Base-by-base conservation (phyloP, 2,329 filamentous ascomycete species). In the Pseudovirgaria hyperparasitica region DNA sequence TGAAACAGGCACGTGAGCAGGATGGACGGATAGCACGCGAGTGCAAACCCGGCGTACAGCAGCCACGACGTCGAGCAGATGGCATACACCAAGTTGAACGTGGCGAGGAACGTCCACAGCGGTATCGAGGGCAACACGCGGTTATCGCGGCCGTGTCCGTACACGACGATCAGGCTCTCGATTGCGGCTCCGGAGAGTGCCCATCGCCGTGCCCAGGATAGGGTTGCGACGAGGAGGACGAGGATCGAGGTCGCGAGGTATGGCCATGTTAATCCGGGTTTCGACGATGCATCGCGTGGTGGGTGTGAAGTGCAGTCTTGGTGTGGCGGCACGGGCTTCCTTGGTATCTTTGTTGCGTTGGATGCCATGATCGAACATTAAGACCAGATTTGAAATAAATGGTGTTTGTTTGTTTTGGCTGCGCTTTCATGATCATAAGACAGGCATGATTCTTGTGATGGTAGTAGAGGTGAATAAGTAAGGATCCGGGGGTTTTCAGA, bases 51-150 rank as follows among this genome's bases (percentile, higher is more conserved):
- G 37, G 52, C 55, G 29, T 61, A 60, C 0, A 69, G 48, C 1
- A 68, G 54, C 64, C 65, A 68, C 36, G 64, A 67, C 9, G 63
- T 67, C 9, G 63, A 52, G 23, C 50, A 56, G 8, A 67, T 45
- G 3, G 55, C 52, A 37, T 67, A 68, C 1, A 47, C 33, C 3
- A 66, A 41, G 34, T 67, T 64, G 15, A 67, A 35, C 0, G 55
- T 57, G 2, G 57, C 43, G 26, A 67, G 46, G 2, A 65, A 35
- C 1, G 58, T 53, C 62, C 62, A 67, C 3, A 67, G 37, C 2
- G 60, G 60, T 16, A 62, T 40, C 14, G 45, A 47, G 2, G 59
- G 52, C 8, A 67, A 34, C 11, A 67, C 48, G 9, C 62, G 53
- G 23, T 51, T 32, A 2, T 42, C 44, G 13, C 38, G 34, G 6